A percentile compares a stretch with the other conserved stretches of the same genome.
Evolutionary conservation across 805 yeast genomes (phyloP).

Genomic region (Dipodascus geniculatus): DNA sequence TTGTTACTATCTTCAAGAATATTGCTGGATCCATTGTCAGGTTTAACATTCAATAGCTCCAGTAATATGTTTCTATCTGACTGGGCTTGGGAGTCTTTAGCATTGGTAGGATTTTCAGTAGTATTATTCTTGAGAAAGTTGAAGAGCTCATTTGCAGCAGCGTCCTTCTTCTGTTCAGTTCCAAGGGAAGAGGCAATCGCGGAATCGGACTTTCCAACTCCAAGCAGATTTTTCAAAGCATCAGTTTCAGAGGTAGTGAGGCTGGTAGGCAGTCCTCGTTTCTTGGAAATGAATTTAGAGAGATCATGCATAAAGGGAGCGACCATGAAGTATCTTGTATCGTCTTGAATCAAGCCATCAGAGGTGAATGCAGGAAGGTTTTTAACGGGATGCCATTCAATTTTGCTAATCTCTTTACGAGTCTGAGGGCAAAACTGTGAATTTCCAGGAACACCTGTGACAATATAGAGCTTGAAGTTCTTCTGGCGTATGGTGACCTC

Average conservation of each 20-base stretch:
- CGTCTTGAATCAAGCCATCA: conserved; percentile 4
- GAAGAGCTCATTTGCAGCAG: conserved; percentile 13
- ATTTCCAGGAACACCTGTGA: conserved; percentile 67
- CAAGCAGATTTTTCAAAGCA: conserved; percentile 23
- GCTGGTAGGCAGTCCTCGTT: conserved; percentile 20
- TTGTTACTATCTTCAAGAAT: conserved; percentile 1
- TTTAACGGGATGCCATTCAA: conserved; percentile 49
- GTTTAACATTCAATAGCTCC: conserved; percentile 17
- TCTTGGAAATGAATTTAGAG: conserved; percentile 21
- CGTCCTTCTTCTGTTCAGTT: conserved; percentile 6
- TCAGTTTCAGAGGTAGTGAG: conserved; percentile 19
- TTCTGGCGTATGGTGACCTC: conserved; percentile 78
- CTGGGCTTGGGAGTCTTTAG: not conserved
- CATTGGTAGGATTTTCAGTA: conserved; percentile 5
- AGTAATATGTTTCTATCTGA: conserved; percentile 18
- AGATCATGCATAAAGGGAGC: conserved; percentile 28
- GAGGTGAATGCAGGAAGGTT: conserved; percentile 23
- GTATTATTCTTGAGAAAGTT: conserved; percentile 6
- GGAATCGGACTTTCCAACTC: conserved; percentile 10
- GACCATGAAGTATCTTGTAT: conserved; percentile 22
- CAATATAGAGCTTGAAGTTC: conserved; percentile 71
- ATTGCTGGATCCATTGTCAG: not conserved
- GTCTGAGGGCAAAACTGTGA: conserved; percentile 69
- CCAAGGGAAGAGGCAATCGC: not conserved
- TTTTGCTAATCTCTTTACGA: conserved; percentile 75